Evolutionary conservation across 2,329 filamentous ascomycete genomes (phyloP).

Genomic region (Emergomyces pasteurianus): DNA sequence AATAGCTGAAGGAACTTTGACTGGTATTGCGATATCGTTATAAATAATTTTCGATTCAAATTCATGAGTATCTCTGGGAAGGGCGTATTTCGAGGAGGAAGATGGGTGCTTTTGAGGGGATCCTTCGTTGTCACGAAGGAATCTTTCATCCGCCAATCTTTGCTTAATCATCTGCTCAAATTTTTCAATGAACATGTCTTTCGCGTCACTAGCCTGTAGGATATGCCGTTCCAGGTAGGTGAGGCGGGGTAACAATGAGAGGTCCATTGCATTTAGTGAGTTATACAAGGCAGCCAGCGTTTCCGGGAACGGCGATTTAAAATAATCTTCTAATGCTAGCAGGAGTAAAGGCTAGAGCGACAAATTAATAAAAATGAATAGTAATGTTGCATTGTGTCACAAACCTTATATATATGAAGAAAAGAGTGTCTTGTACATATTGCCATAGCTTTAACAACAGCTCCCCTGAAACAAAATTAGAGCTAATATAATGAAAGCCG

Average conservation of each 20-base stretch:
- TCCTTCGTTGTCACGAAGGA: constrained; percentile 13
- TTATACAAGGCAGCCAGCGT: constrained; percentile 82
- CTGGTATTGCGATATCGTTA: constrained; percentile 89
- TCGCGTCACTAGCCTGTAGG: constrained; percentile 79
- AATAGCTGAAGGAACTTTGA: constrained; percentile 88
- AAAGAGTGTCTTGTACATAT: constrained; percentile 97
- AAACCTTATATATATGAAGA: constrained; percentile 92
- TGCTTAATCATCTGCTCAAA: constrained; percentile 90
- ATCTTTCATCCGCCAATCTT: constrained; percentile 55
- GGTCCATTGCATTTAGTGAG: constrained; percentile 90
- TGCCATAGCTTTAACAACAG: constrained; percentile 95
- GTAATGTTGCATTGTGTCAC: constrained; percentile 11
- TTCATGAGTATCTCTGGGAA: constrained; percentile 91
- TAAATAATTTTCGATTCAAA: constrained; percentile 94
- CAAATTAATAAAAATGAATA: constrained; percentile 1
- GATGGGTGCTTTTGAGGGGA: constrained; percentile 36
- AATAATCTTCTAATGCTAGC: constrained; percentile 90
- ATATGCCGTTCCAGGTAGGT: constrained; percentile 75
- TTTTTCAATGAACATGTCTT: constrained; percentile 94
- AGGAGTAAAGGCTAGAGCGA: constrained; percentile 64
- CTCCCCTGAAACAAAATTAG: constrained; percentile 49
- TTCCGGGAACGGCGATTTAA: constrained; percentile 77
- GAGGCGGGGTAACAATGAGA: constrained; percentile 81
- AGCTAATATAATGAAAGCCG: constrained; percentile 1
- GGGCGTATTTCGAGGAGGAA: constrained; percentile 50